Base-by-base conservation (phyloP, 2,329 filamentous ascomycete genomes). In the Phaeosphaeria sp. region DNA sequence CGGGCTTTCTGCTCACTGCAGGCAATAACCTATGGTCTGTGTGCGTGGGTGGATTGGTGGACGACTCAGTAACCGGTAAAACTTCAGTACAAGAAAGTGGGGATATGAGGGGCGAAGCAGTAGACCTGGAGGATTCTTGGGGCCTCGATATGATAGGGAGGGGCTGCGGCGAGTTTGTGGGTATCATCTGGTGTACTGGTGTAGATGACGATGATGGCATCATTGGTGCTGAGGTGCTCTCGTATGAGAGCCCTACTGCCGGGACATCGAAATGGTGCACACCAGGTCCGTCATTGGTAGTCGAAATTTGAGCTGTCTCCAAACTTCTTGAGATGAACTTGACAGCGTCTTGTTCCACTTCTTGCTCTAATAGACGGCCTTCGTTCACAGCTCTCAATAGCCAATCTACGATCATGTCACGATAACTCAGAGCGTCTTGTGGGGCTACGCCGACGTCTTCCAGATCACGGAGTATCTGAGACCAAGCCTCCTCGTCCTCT, bases 301-400 rank as follows among this genome's bases (percentile, higher is more conserved):
- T 40, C 2, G 30, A 30, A 11, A 7, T 2, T 17, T 44, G 39
- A 30, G 49, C 51, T 15, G 42, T 18, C 3, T 40, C 52, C n/a
- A 67, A 53, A 20, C 58, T 49, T 22, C 20, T 21, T 13, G 25
- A 27, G n/a, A 49, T 13, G 2, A 9, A 6, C 6, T 33, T 6
- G 3, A 33, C 9, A 11, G n/a, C 21, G 27, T 60, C 54, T 8
- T 49, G 49, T 24, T 64, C 52, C 15, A 46, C 48, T 13, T 51
- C 55, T 21, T 69, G 60, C 53, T 74, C 71, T 36, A 68, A 49
- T 17, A 74, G 57, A 42, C 69, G 65, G 9, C 71, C 73, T 49
- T 70, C 65, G 44, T 74, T 74, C 24, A 74, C 72, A 6, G 72
- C 73, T 18, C 49, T 56, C 20, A 74, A 55, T 33, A 76, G 67